phyloP scores from a whole-genome alignment of 495 filamentous ascomycete species.

The Penicillium cosmopolitanum region DNA sequence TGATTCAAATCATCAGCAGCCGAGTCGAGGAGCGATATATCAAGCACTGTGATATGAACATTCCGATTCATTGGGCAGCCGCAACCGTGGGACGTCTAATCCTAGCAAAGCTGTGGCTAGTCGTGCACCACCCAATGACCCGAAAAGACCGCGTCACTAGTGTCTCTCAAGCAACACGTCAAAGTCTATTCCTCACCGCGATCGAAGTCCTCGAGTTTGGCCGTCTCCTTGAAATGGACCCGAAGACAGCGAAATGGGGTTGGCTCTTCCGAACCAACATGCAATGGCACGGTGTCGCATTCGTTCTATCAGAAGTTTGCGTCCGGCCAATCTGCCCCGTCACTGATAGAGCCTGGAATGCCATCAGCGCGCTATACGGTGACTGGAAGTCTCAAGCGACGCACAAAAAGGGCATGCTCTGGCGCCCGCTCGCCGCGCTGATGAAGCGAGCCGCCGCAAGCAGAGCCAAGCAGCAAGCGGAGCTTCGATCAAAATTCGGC shows the following conservation, averaged over 20 bases:
- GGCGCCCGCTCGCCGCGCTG: constrained; percentile 73
- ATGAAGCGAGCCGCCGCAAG: constrained; percentile 63
- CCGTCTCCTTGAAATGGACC: constrained; percentile 63
- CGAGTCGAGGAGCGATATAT: constrained; percentile 66
- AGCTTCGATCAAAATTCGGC: constrained; percentile 31
- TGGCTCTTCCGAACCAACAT: constrained; percentile 85
- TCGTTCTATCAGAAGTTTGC: constrained; percentile 73
- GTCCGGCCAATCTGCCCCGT: constrained; percentile 67
- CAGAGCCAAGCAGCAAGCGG: constrained; percentile 37
- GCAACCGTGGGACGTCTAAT: constrained; percentile 69
- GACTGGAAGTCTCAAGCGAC: constrained; percentile 54
- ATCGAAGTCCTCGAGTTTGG: constrained; percentile 79
- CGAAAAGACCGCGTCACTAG: constrained; percentile 36
- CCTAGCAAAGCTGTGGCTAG: constrained; percentile 69
- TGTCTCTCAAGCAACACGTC: constrained; percentile 61
- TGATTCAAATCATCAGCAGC: constrained; percentile 65
- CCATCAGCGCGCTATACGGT: constrained; percentile 64
- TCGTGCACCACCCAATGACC: constrained; percentile 64
- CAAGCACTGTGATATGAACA: constrained; percentile 50
- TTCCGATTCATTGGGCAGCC: constrained; percentile 73
- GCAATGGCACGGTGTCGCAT: constrained; percentile 83
- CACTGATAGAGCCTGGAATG: constrained; percentile 81
- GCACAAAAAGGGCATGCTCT: constrained; percentile 66
- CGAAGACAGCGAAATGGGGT: constrained; percentile 67
- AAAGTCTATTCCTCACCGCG: constrained; percentile 73